Evolutionary conservation across 371 early-diverging fungal genomes (phyloP).

Genomic region (Circinella umbellata): DNA sequence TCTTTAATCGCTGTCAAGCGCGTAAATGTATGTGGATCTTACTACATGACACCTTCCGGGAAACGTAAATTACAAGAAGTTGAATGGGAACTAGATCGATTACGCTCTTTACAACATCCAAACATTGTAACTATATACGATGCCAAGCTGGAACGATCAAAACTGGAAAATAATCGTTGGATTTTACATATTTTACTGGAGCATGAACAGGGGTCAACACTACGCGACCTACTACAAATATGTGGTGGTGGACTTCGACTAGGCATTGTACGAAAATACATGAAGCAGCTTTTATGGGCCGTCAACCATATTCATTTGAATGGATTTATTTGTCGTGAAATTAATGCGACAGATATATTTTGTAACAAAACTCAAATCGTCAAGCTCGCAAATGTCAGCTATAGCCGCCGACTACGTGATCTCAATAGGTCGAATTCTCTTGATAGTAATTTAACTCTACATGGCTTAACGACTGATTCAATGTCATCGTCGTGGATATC

Average conservation of each 20-base stretch:
- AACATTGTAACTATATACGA: slow-evolving; percentile 61
- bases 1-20: slow-evolving; percentile 44
- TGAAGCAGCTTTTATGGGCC: slow-evolving; percentile 63
- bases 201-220: slow-evolving; percentile 48
- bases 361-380: slow-evolving; percentile 42
- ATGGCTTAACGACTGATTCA: slow-evolving; percentile 26
- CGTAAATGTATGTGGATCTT: slow-evolving; percentile 41
- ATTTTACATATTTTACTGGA: slow-evolving; percentile 62
- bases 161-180: slow-evolving; percentile 45
- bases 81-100: slow-evolving; percentile 63
- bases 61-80: slow-evolving; percentile 65
- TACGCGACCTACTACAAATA: slow-evolving; percentile 50
- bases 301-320: slow-evolving; percentile 61
- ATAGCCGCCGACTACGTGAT: slow-evolving; percentile 53
- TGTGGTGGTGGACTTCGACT: slow-evolving; percentile 56
- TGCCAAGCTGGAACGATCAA: slow-evolving; percentile 53
- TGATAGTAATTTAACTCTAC: slow-evolving; percentile 36
- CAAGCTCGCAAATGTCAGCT: slow-evolving; percentile 53
- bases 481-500: slow-evolving; percentile 54
- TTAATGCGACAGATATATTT: slow-evolving; percentile 43
- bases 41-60: slow-evolving; percentile 57
- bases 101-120: slow-evolving; percentile 58
- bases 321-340: slow-evolving; percentile 64
- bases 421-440: slow-evolving; percentile 47
- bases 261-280: slow-evolving; percentile 57